Base-by-base conservation (phyloP, 2,329 filamentous ascomycete genomes). In the Penicillium sp. region DNA sequence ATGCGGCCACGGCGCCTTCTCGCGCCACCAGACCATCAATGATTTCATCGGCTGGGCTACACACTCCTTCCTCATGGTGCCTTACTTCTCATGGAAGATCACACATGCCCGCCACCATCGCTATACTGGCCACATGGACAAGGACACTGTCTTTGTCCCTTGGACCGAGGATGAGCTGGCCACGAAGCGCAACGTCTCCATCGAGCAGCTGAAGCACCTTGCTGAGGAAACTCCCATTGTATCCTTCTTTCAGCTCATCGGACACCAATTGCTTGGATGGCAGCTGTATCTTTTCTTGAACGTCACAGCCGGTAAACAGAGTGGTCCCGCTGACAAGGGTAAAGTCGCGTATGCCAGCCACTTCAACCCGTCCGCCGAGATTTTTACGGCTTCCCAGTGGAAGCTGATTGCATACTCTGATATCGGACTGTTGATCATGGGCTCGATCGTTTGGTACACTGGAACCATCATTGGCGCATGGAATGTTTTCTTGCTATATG, bases 11-110 rank as follows among this genome's bases (percentile, higher is more conserved):
- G 80, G 81, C 14, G 82, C 83, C 40, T 84, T 88, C 66, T 84
- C 81, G n/a, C 66, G 71, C 18, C 75, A 79, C 66, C 71, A 71
- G 40, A 64, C 58, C 28, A 63, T 86, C 55, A 87, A 87, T 66
- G 77, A 85, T 61, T 65, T 76, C 13, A 72, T 83, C 48, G 85
- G 85, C 52, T 85, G 83, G 74, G 64, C 78, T 41, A 69, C 82
- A n/a, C 85, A 88, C 75, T 85, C 81, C 6, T 74, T 78, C 51
- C 75, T 88, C 33, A 67, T 85, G 54, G 83, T 86, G 2, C 86
- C 86, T 3, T 89, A 84, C 72, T 87, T 87, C 72, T 82, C 80
- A 41, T 88, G 85, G 85, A 83, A 86, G 71, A 82, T 82, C 65
- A 83, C 80, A 28, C 86, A 89, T 68, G 77, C 79, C 51, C 79